Evolutionary conservation across 805 yeast genomes (phyloP), one percentile per base, ranked within the genome.

Genomic region (Crinitomyces ghanaensis): DNA sequence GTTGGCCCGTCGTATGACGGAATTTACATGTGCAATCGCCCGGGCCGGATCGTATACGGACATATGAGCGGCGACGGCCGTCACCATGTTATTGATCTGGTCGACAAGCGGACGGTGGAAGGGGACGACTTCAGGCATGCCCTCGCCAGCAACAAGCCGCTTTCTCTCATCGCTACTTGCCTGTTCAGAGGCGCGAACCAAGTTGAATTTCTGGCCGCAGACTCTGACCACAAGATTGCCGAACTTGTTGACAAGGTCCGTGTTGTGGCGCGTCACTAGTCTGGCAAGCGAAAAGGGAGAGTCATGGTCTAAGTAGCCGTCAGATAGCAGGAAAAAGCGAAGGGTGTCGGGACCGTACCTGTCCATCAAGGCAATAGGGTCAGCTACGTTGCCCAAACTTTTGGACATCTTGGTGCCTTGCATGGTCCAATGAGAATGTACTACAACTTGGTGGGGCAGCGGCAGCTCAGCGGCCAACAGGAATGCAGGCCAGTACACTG

Each of bases 371-470:
- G 60, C 69, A 13, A 80, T 50, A 0, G 98, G 98, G 48, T 91
- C 96, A 4, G 88, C 93, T 6, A 88, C 96, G 51, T 91, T 91
- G 0, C 96, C 95, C 35, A 75, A 59, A 36, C 93, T 77, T 48
- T 91, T 91, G 32, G 94, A 81, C 98, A 91, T 91, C 51, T 91
- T 91, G 28, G 73, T 62, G 0, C 97, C 97, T 21, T 75, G 78
- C 54, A 79, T 70, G 15, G 86, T 62, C 97, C 97, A 91, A 54
- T 91, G 98, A 4, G 93, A 77, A 60, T 91, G 98, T 2, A 91
- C 94, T 4, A 85, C 66, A 3, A 91, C 70, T 37, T 74, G 77
- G 26, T 66, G 59, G 0, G 97, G 97, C 4, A 78, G 48, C 4
- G 69, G 70, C 1, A 81, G 49, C 0, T 67, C 78, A 0, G 93